A percentile compares a stretch with the other conserved stretches of the same genome.
Evolutionary conservation across 306 rosid species (phyloP).

Genomic region (Quercus wislizeni): DNA sequence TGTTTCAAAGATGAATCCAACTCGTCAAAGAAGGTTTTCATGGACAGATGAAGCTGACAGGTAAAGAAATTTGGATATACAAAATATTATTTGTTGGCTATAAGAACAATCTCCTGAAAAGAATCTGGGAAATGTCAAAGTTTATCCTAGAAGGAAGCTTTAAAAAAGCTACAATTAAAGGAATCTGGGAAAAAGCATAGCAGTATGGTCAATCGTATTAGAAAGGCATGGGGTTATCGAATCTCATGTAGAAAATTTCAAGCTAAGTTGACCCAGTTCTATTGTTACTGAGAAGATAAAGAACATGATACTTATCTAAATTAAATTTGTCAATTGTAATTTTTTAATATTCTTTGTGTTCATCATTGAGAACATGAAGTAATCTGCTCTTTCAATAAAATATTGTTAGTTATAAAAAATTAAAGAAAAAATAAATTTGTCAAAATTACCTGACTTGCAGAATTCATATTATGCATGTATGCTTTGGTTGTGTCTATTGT

Average conservation of each 20-base stretch:
- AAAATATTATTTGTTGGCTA: not conserved
- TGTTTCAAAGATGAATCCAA: slow-evolving; percentile 52
- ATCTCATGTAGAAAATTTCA: slow-evolving; percentile 11
- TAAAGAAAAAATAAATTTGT: not conserved
- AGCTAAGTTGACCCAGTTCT: slow-evolving; percentile 13
- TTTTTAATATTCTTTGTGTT: too few relatives aligned
- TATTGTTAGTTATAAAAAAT: too few relatives aligned
- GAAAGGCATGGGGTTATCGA: slow-evolving; percentile 1
- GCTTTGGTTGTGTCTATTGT: not conserved
- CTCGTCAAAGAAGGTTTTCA: slow-evolving; percentile 64
- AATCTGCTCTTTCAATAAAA: too few relatives aligned
- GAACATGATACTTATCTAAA: not conserved
- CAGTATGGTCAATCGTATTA: not conserved
- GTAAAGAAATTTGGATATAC: slow-evolving; percentile 34
- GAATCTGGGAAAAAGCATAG: not conserved
- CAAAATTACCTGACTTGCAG: not conserved
- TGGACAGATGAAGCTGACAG: slow-evolving; percentile 94
- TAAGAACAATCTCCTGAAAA: not conserved
- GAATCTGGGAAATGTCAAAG: too few relatives aligned
- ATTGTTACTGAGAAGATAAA: not conserved
- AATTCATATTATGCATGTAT: slow-evolving; percentile 1
- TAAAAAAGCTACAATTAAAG: too few relatives aligned
- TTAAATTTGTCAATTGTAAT: too few relatives aligned
- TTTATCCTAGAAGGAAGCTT: too few relatives aligned
- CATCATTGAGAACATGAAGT: too few relatives aligned